phyloP scores from a whole-genome alignment of 768 basidiomycete genomes.

The Hydnomerulius pinastri region DNA sequence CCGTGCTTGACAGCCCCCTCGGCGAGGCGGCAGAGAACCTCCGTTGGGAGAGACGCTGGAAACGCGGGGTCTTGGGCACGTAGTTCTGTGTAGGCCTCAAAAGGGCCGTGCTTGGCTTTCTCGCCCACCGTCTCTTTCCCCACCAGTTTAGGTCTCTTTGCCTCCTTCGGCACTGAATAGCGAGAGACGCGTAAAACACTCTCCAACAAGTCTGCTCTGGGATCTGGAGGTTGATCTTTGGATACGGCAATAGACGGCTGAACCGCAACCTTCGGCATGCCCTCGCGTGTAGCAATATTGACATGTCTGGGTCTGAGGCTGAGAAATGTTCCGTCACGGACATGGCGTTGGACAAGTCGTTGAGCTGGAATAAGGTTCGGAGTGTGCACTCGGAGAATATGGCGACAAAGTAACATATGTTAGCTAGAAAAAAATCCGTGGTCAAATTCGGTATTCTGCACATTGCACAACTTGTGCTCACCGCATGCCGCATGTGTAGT shows the following conservation, averaged over 20 bases:
- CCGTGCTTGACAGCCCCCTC: slow-evolving; percentile 30
- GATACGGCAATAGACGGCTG: slow-evolving; percentile 2
- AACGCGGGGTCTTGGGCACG: slow-evolving; percentile 26
- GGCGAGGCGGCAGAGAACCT: slow-evolving; percentile 31
- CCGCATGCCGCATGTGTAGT: slow-evolving; percentile 57
- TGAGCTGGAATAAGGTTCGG: slow-evolving; percentile 27
- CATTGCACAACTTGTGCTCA: slow-evolving; percentile 30
- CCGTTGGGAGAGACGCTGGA: slow-evolving; percentile 24
- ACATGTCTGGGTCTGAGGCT: slow-evolving; percentile 14
- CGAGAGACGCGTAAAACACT: slow-evolving; percentile 30
- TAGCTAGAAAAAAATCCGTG: slow-evolving; percentile 41
- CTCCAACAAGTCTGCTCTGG: slow-evolving; percentile 21
- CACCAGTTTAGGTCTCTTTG: slow-evolving; percentile 10
- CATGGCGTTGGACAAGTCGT: slow-evolving; percentile 23
- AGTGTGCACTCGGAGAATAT: slow-evolving; percentile 49
- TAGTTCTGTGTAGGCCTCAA: slow-evolving; percentile 30
- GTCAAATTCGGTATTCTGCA: not conserved
- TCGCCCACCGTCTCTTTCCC: slow-evolving; percentile 9
- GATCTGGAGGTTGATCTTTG: slow-evolving; percentile 3
- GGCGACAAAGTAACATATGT: slow-evolving; percentile 80
- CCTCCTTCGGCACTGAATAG: slow-evolving; percentile 23
- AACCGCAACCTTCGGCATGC: slow-evolving; percentile 6
- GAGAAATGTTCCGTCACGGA: slow-evolving; percentile 11
- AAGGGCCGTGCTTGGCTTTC: slow-evolving; percentile 23
- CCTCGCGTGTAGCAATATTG: slow-evolving; percentile 15